Evolutionary conservation across 2,329 filamentous ascomycete genomes (phyloP), one percentile per base, ranked within the genome.

Genomic region (Pseudophaeomoniella oleicola): DNA sequence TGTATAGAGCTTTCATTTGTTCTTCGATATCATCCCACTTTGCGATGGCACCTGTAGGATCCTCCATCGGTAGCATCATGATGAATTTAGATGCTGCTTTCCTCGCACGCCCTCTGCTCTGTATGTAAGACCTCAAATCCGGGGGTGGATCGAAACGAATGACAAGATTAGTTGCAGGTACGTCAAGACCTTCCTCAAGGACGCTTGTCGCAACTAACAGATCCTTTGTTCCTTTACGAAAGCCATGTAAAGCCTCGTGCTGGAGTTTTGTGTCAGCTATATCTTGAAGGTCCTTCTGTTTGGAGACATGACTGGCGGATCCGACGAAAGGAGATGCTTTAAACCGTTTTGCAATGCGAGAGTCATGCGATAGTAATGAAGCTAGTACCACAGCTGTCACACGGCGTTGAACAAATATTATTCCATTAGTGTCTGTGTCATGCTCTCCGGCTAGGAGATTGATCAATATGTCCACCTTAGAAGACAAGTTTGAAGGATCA

Each of bases 1-100:
- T 68, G 47, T 84, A 92, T 0, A 69, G 66, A 33, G 57, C 51
- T 46, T 76, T 81, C 78, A 94, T 86, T n/a, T 73, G 62, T 3
- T 64, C 53, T 50, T 94, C 88, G 12, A 90, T 62, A 0, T 53
- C 49, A 16, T 72, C 60, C 80, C 83, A 93, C 16, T 69, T 63
- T 2, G 53, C 45, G 2, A 64, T 44, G 32, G 54, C 49, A 16
- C 49, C 44, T 3, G 53, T 44, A 16, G 46, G 38, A 30, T 62
- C 49, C 19, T 54, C 46, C 3, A 59, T 48, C 12, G 41, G 46
- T 1, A 64, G 52, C 11, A 67, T 51, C 43, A 78, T 62, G 2
- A 78, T 63, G 52, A 69, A 70, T 40, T 66, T 66, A 2, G 75
- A 79, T 9, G 65, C 53, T 34, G 64, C 55, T 41, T 68, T 66